Evolutionary conservation across 2,329 filamentous ascomycete genomes (phyloP).

Genomic region (Monosporascus sp.): DNA sequence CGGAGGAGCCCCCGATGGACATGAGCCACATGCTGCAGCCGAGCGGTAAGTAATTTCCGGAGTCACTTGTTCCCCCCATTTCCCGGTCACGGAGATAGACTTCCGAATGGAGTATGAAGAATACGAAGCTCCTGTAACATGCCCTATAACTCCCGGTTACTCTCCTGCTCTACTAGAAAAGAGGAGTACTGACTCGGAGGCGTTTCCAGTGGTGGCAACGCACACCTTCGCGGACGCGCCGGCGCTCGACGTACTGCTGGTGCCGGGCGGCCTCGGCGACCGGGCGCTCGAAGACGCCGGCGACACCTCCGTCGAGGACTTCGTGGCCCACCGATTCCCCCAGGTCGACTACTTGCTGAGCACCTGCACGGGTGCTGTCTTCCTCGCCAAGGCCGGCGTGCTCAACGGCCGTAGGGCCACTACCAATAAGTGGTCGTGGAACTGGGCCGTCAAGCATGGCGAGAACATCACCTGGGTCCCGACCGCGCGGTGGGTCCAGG

Average conservation of each 20-base stretch:
- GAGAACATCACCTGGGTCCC: conserved; percentile 49
- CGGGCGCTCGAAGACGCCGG: conserved; percentile 13
- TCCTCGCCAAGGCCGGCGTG: conserved; percentile 51
- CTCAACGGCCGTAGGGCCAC: conserved; percentile 55
- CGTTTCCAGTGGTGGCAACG: conserved; percentile 19
- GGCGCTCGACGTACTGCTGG: conserved; percentile 31
- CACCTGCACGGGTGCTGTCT: conserved; percentile 55
- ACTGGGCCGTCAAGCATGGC: conserved; percentile 35
- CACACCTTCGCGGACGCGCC: conserved; percentile 31
- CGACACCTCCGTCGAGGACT: conserved; percentile 30
- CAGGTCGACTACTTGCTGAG: conserved; percentile 50
- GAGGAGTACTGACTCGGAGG: no score
- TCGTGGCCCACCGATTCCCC: conserved; percentile 36
- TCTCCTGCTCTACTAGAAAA: no score
- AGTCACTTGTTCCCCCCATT: no score
- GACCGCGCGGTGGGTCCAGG: conserved; percentile 54
- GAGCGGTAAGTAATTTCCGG: no score
- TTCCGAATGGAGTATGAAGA: no score
- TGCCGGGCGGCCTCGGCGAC: conserved; percentile 34
- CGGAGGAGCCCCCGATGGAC: no score
- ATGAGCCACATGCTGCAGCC: no score
- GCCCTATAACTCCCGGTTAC: no score
- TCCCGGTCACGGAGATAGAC: no score
- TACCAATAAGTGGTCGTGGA: conserved; percentile 53
- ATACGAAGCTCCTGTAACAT: no score